phyloP scores from a whole-genome alignment of 2,329 filamentous ascomycete species.

The Aspergillus ochraceoroseus region DNA sequence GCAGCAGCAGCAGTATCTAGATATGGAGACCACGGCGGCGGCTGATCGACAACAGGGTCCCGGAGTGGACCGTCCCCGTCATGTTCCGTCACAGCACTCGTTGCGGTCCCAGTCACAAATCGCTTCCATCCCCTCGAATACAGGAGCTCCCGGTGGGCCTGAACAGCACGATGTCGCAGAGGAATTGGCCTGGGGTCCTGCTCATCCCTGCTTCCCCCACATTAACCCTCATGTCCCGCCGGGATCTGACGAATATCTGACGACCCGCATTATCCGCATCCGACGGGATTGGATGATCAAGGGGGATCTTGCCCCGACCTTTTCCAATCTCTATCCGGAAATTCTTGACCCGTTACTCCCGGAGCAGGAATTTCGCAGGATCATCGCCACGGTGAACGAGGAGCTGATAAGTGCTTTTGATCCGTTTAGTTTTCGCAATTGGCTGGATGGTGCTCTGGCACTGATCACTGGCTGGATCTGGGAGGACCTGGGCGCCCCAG shows the following conservation, averaged over 20 bases:
- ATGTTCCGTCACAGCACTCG: constrained; percentile 40
- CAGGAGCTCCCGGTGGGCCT: constrained; percentile 30
- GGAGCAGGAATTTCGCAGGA: constrained; percentile 77
- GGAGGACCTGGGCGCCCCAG: constrained; percentile 80
- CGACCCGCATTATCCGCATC: constrained; percentile 86
- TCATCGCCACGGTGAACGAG: constrained; percentile 77
- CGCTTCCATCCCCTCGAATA: constrained; percentile 38
- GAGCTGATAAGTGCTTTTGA: constrained; percentile 73
- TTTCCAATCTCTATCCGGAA: constrained; percentile 92
- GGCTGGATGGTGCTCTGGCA: constrained; percentile 73
- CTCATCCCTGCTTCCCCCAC: constrained; percentile 92
- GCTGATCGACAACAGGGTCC: constrained; percentile 10
- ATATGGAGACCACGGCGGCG: constrained; percentile 21
- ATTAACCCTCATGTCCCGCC: constrained; percentile 84
- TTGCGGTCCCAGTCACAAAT: constrained; percentile 40
- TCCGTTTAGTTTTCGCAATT: constrained; percentile 70
- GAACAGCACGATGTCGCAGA: constrained; percentile 58
- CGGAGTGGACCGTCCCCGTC: constrained; percentile 32
- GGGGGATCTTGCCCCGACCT: constrained; percentile 86
- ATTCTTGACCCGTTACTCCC: constrained; percentile 81
- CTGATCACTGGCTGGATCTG: constrained; percentile 87
- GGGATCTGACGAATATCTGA: constrained; percentile 66
- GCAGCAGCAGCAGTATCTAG: constrained; percentile 30
- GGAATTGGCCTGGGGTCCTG: constrained; percentile 82
- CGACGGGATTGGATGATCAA: constrained; percentile 84